Conservation (phyloP, 1,284 basidiomycete genomes). For the Apiotrichum mycotoxinovorans region DNA sequence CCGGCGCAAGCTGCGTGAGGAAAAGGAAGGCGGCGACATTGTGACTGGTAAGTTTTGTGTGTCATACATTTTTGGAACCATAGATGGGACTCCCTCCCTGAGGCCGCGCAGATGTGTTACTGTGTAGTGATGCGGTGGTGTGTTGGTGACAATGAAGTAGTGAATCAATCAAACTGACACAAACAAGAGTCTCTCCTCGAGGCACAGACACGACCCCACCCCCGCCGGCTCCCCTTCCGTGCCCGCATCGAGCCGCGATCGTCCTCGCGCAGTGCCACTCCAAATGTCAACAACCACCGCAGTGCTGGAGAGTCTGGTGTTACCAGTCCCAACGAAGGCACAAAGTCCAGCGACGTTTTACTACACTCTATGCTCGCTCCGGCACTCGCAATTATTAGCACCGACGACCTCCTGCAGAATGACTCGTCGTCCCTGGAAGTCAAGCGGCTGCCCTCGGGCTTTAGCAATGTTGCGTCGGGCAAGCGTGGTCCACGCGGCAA, state of each 20-base stretch:
- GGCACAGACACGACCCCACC: constrained; percentile 37
- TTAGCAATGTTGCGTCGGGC: constrained; percentile 26
- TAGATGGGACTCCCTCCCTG: neutral
- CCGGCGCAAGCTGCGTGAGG: constrained; percentile 52
- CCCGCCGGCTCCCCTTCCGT: constrained; percentile 35
- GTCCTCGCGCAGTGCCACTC: constrained; percentile 12
- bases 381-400: constrained; percentile 36
- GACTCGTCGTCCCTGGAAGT: constrained; percentile 43
- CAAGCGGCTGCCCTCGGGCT: constrained; percentile 33
- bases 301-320: constrained; percentile 13
- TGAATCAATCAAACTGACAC: constrained; percentile 1
- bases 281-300: constrained; percentile 13
- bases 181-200: constrained; percentile 42
- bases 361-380: constrained; percentile 40
- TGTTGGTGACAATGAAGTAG: too few species aligned
- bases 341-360: constrained; percentile 37
- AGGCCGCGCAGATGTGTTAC: too few species aligned
- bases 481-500: constrained; percentile 44
- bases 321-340: constrained; percentile 21
- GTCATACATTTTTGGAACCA: too few species aligned
- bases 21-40: constrained; percentile 55
- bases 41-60: constrained; percentile 49
- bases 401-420: constrained; percentile 45
- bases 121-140: neutral
- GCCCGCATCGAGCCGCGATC: constrained; percentile 20